phyloP scores from a whole-genome alignment of 2,329 filamentous ascomycete genomes.

The Amylocarpus encephaloides region DNA sequence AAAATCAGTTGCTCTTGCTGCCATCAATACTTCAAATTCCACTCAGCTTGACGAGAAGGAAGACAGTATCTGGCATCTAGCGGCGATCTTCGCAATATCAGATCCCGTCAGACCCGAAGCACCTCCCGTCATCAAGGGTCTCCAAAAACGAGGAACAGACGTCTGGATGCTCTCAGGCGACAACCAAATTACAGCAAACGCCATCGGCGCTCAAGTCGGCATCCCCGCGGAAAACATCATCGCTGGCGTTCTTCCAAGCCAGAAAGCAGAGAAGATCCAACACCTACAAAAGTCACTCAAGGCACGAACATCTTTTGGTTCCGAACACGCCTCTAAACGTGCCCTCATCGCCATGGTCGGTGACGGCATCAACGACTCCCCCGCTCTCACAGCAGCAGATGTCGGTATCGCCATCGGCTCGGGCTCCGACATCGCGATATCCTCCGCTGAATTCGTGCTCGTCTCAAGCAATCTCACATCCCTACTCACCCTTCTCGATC shows the following conservation, averaged over 20 bases:
- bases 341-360: slow-evolving; percentile 75
- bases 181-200: slow-evolving; percentile 75
- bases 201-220: slow-evolving; percentile 69
- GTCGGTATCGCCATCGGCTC: slow-evolving; percentile 77
- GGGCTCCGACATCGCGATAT: slow-evolving; percentile 77
- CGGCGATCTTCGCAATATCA: slow-evolving; percentile 66
- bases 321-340: slow-evolving; percentile 31
- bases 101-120: slow-evolving; percentile 77
- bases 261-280: slow-evolving; percentile 70
- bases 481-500: slow-evolving; percentile 52
- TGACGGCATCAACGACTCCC: slow-evolving; percentile 82
- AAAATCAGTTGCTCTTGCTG: slow-evolving; percentile 58
- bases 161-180: slow-evolving; percentile 94
- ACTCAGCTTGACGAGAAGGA: background rate
- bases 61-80: slow-evolving; percentile 43
- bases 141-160: slow-evolving; percentile 59
- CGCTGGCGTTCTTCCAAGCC: slow-evolving; percentile 76
- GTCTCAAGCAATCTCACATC: slow-evolving; percentile 54
- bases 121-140: slow-evolving; percentile 52
- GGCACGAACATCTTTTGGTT: slow-evolving; percentile 5
- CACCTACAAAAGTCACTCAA: slow-evolving; percentile 45
- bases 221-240: slow-evolving; percentile 71
- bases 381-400: slow-evolving; percentile 72
- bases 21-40: slow-evolving; percentile 32
- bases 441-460: slow-evolving; percentile 75